Percentiles rank a stretch among this genome's conserved stretches.
Evolutionary conservation across 352 stramenopile genomes (phyloP).

Genomic region (Phytophthora colocasiae): DNA sequence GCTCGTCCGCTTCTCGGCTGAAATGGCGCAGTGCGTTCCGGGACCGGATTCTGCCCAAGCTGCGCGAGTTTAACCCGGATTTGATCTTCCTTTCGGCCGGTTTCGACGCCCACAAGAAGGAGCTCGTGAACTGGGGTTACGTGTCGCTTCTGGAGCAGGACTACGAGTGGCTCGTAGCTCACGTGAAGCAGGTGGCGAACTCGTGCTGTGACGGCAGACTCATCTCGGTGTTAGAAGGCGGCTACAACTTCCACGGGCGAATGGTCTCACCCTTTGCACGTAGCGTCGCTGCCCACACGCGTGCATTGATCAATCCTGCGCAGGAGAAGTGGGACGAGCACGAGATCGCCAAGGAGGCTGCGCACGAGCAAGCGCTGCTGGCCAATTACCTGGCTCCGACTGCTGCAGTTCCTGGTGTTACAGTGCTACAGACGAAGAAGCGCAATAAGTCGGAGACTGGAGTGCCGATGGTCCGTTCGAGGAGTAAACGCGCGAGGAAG

Average conservation of each 20-base stretch:
- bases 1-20: constrained; percentile 63
- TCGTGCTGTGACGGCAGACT: constrained; percentile 72
- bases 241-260: constrained; percentile 88
- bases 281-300: constrained; percentile 76
- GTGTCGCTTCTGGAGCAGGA: constrained; percentile 81
- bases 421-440: constrained; percentile 46
- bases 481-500: constrained; percentile 62
- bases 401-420: constrained; percentile 20
- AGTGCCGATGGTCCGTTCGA: constrained; percentile 23
- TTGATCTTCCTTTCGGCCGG: constrained; percentile 85
- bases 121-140: constrained; percentile 85
- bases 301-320: constrained; percentile 61
- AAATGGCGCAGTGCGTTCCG: constrained; percentile 83
- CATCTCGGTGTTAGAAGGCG: constrained; percentile 86
- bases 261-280: constrained; percentile 85
- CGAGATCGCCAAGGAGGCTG: constrained; percentile 56
- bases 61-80: constrained; percentile 72
- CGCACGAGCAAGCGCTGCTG: constrained; percentile 58
- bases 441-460: constrained; percentile 19
- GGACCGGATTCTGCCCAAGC: constrained; percentile 62
- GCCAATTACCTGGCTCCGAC: constrained; percentile 49
- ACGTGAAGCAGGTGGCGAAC: constrained; percentile 82
- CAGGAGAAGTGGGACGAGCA: constrained; percentile 54
- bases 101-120: constrained; percentile 84
- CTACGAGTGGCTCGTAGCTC: constrained; percentile 83